Evolutionary conservation across 192 early-diverging fungal genomes (phyloP).

Genomic region (Dissophora globulifera): DNA sequence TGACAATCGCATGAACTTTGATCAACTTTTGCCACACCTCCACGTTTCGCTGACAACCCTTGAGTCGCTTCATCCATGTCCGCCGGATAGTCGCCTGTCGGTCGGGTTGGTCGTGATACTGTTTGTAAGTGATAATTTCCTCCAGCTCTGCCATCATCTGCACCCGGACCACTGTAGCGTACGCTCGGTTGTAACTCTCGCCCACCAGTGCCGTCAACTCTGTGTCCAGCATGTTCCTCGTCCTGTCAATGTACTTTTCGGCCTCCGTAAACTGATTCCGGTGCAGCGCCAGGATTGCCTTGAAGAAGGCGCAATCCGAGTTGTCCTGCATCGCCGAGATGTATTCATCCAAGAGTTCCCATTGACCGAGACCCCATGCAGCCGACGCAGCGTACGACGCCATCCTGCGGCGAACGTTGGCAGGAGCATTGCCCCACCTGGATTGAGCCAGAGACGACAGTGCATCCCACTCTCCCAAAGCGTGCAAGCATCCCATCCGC

Average conservation of each 20-base stretch:
- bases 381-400: constrained; percentile 92
- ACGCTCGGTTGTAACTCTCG: constrained; percentile 95
- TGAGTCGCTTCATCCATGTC: constrained; percentile 90
- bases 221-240: constrained; percentile 84
- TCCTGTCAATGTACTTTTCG: constrained; percentile 77
- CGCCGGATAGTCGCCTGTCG: constrained; percentile 76
- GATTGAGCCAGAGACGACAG: constrained; percentile 82
- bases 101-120: constrained; percentile 81
- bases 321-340: constrained; percentile 81
- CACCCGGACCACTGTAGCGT: constrained; percentile 87
- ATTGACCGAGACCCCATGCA: constrained; percentile 90
- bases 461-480: constrained; percentile 92
- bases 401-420: constrained; percentile 76
- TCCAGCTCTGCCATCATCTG: constrained; percentile 99
- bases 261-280: constrained; percentile 81
- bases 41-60: constrained; percentile 91
- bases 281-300: constrained; percentile 86
- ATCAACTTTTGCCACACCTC: constrained; percentile 96
- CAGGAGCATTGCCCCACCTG: constrained; percentile 71
- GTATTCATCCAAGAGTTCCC: constrained; percentile 92
- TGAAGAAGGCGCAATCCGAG: constrained; percentile 87
- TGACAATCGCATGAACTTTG: constrained; percentile 86
- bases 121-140: constrained; percentile 94
- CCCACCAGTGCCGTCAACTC: constrained; percentile 87
- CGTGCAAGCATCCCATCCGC: constrained; percentile 92